Percentiles rank a stretch among this genome's conserved stretches.
Conservation (phyloP, 2,329 filamentous ascomycete species). For the Penicillium sclerotigenum region DNA sequence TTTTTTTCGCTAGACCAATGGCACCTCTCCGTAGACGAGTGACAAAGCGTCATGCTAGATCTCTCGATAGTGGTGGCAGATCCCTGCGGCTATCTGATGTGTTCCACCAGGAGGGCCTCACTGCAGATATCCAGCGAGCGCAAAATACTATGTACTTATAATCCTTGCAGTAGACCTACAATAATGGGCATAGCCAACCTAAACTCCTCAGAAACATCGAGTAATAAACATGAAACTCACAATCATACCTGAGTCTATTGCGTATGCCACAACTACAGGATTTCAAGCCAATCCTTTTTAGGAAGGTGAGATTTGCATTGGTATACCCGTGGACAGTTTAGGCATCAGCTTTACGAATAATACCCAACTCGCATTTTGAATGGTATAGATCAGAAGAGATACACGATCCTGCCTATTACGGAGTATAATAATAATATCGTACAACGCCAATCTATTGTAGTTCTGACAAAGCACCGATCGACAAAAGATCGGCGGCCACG, state of each 20-base stretch:
- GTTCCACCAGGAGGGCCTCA: background rate
- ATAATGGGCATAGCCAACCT: no score
- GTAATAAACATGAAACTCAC: background rate
- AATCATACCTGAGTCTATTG: background rate
- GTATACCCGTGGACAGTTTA: background rate
- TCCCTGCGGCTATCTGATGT: slow-evolving; percentile 1
- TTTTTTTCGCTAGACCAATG: background rate
- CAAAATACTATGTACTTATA: background rate
- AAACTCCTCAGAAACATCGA: background rate
- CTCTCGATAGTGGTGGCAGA: background rate
- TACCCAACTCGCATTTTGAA: background rate
- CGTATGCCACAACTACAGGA: background rate
- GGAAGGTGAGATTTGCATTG: background rate
- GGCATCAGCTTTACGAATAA: background rate
- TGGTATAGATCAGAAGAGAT: background rate
- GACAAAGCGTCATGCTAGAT: background rate
- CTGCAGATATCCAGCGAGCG: background rate
- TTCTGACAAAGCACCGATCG: slow-evolving; percentile 11
- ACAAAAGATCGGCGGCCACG: slow-evolving; percentile 14
- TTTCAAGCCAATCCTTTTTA: slow-evolving; percentile 1
- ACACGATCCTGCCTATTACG: background rate
- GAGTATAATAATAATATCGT: background rate
- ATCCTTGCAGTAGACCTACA: background rate
- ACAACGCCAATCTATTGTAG: background rate
- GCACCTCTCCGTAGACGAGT: background rate